Evolutionary conservation across 2,329 filamentous ascomycete species (phyloP), one percentile per base, ranked within the genome.

Genomic region (Grosmannia penicillata): DNA sequence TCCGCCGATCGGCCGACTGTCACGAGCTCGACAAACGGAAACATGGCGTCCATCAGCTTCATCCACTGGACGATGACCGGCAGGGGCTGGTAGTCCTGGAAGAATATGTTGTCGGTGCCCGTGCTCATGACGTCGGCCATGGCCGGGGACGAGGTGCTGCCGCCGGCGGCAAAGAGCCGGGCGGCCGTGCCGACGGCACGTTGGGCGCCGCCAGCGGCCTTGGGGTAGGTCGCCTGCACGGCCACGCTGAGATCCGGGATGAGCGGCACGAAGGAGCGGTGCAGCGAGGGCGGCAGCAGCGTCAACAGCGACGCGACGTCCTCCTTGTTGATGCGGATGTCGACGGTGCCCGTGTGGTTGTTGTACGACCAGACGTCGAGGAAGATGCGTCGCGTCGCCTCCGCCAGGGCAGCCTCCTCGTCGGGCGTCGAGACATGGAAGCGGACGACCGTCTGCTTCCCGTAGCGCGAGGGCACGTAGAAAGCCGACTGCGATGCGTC

Each of bases 321-420:
- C 48, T 84, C 75, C 53, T 81, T 75, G 38, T 78, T 72, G 36
- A 96, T 58, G 30, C 84, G 71, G 38, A 96, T 78, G 55, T 98
- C 91, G 21, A 91, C 82, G 2, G 39, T 41, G 40, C 44, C 39
- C 65, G 81, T 91, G 43, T 83, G 72, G 15, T 76, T 66, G 6
- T 78, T 82, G 48, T 82, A 85, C 18, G 83, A 79, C 91, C 91
- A 98, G 2, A 96, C 72, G 53, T 98, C 91, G 30, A 96, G 65
- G 49, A 91, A 80, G 19, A 95, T 69, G 15, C 75, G 73, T 43
- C 81, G 70, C 1, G 78, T 69, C 4, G 84, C 85, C 40, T 81
- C 71, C n/a, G 77, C 70, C 40, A 94, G 63, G 2, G 78, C 78
- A 25, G 62, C 58, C 42, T 82, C 78, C 52, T 93, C 82, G 17